Percentiles rank a stretch among this genome's conserved stretches.
Evolutionary conservation across 2,329 filamentous ascomycete species (phyloP).

Genomic region (Dichotomopilus funicola): DNA sequence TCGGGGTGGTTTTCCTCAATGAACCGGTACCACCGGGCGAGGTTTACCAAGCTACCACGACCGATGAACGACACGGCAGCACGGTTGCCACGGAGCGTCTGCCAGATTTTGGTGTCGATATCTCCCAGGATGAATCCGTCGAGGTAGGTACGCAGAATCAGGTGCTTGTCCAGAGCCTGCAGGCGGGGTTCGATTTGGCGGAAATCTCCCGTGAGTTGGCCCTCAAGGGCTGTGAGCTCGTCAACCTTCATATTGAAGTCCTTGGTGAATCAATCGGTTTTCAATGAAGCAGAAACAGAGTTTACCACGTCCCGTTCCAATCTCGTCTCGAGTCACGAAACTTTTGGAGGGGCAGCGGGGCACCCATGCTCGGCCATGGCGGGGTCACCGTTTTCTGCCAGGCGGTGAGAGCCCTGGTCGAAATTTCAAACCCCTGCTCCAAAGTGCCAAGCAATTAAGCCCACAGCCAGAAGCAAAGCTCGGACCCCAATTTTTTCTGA

Average conservation of each 20-base stretch:
- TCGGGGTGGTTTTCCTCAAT: constrained; percentile 77
- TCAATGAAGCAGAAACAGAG: background rate
- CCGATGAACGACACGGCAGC: constrained; percentile 76
- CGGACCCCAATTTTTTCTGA: constrained; percentile 23
- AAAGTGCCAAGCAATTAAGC: constrained; percentile 18
- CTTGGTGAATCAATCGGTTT: background rate
- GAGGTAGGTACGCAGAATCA: constrained; percentile 80
- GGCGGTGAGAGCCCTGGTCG: constrained; percentile 12
- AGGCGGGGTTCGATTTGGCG: constrained; percentile 40
- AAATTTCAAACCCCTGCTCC: background rate
- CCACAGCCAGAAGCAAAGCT: background rate
- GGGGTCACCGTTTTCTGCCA: constrained; percentile 19
- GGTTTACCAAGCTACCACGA: constrained; percentile 67
- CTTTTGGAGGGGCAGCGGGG: constrained; percentile 23
- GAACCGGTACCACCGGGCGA: constrained; percentile 81
- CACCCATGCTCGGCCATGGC: constrained; percentile 10
- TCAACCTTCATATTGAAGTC: constrained; percentile 47
- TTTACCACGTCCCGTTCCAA: background rate
- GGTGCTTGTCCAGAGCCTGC: constrained; percentile 71
- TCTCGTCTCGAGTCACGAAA: constrained; percentile 11
- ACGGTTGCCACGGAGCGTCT: constrained; percentile 73
- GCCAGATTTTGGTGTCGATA: constrained; percentile 76
- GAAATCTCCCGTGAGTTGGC: constrained; percentile 59
- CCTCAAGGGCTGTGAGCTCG: constrained; percentile 46
- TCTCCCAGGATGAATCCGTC: constrained; percentile 72